Percentiles rank a stretch among this genome's conserved stretches.
These are phyloP conservation scores for Cydonia oblonga DNA, from an alignment of 331 rosid species.

Conservation along the genomic window DNA sequence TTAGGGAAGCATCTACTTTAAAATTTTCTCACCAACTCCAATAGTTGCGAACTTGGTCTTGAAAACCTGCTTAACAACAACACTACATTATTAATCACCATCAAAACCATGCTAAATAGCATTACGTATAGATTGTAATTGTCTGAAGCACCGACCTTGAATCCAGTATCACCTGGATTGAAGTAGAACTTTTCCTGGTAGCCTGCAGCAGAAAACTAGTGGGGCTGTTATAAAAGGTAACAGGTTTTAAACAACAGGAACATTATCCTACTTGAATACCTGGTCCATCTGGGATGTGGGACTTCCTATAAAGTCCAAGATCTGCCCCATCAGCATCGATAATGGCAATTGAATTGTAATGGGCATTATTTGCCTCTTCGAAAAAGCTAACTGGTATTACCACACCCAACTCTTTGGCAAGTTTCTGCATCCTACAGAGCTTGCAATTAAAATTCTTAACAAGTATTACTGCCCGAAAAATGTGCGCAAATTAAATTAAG, in stretches of 20 bases:
- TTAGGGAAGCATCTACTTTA: neutral
- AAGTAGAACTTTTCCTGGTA: conserved; percentile 97
- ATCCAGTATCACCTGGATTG: conserved; percentile 95
- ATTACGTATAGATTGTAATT: neutral
- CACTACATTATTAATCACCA: conserved; percentile 10
- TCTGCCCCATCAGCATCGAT: conserved; percentile 91
- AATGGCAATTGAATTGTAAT: conserved; percentile 74
- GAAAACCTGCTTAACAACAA: conserved; percentile 60
- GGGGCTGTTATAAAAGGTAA: neutral
- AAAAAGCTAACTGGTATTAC: conserved; percentile 93
- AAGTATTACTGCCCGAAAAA: conserved; percentile 5
- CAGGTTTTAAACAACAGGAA: neutral
- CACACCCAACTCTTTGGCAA: conserved; percentile 75
- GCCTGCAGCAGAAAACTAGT: conserved; percentile 36
- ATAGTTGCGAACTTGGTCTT: conserved; percentile 77
- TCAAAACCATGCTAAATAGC: conserved; percentile 5
- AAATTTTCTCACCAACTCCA: conserved; percentile 70
- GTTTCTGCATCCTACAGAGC: conserved; percentile 63
- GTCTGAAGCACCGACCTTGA: conserved; percentile 51
- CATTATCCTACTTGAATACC: conserved; percentile 31
- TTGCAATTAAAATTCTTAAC: conserved; percentile 9
- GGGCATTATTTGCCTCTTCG: conserved; percentile 98
- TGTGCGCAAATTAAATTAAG: neutral
- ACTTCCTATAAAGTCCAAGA: conserved; percentile 91
- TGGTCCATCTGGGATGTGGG: conserved; percentile 97